Percentiles rank a stretch among this genome's conserved stretches.
These are phyloP conservation scores for Hypoxylon lienhwacheense DNA, from an alignment of 495 filamentous ascomycete species.

Conservation along the genomic window DNA sequence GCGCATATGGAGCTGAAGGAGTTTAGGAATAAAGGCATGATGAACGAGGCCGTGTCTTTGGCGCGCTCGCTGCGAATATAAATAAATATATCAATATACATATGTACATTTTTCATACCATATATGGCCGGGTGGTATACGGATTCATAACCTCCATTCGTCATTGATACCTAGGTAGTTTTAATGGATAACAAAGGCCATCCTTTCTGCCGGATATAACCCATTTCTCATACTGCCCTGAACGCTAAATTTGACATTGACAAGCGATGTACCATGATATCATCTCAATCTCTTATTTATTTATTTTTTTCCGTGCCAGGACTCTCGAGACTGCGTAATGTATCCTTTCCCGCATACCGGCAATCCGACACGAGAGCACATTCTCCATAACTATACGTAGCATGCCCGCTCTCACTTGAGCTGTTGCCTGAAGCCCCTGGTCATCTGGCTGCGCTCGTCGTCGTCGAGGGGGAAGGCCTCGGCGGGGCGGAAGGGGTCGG, in stretches of 20 bases:
- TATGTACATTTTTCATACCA: slow-evolving; percentile 16
- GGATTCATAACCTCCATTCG: too few relatives aligned
- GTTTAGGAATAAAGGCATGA: slow-evolving; percentile 44
- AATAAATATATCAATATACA: slow-evolving; percentile 36
- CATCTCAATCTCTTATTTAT: too few relatives aligned
- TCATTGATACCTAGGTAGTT: too few relatives aligned
- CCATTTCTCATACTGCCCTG: neutral
- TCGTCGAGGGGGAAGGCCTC: slow-evolving; percentile 37
- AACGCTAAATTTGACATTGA: neutral
- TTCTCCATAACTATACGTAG: neutral
- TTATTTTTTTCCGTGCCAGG: neutral
- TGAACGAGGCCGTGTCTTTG: slow-evolving; percentile 28
- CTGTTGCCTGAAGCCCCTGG: slow-evolving; percentile 51
- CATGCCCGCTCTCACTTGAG: slow-evolving; percentile 31
- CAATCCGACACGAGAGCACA: neutral
- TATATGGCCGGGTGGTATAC: slow-evolving; percentile 24
- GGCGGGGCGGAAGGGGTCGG: slow-evolving; percentile 61
- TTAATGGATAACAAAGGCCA: neutral
- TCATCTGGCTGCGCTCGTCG: slow-evolving; percentile 41
- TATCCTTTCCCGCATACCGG: neutral
- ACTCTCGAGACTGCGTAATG: neutral
- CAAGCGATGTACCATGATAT: neutral
- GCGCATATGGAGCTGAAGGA: slow-evolving; percentile 48
- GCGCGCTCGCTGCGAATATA: slow-evolving; percentile 30
- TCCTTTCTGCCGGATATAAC: neutral